Percentiles rank a stretch among this genome's conserved stretches.
Conservation (phyloP, 2,329 filamentous ascomycete genomes). For the Myriosclerotinia curreyana region DNA sequence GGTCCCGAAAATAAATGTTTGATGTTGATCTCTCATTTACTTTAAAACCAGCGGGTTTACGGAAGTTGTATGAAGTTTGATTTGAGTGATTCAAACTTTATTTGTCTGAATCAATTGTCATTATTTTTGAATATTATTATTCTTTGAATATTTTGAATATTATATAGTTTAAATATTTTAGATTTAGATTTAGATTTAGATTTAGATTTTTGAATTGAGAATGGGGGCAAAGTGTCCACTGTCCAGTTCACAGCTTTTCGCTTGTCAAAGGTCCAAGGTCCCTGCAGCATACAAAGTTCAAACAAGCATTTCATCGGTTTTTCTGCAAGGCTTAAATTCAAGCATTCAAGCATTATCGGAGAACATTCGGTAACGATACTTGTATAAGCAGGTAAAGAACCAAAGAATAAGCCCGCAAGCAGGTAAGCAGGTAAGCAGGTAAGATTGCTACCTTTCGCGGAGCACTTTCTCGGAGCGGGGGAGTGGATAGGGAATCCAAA, state of each 20-base stretch:
- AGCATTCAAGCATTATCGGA: background rate
- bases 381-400: background rate
- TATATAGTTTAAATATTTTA: too few species aligned
- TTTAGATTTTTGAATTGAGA: too few species aligned
- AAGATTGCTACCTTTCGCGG: constrained; percentile 4
- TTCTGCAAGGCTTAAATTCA: too few species aligned
- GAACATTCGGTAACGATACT: background rate
- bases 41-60: background rate
- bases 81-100: constrained; percentile 1
- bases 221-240: too few species aligned
- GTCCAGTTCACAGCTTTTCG: too few species aligned
- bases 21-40: background rate
- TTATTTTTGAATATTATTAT: background rate
- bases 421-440: background rate
- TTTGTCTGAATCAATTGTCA: background rate
- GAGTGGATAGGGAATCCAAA: too few species aligned
- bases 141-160: background rate
- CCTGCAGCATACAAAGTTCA: too few species aligned
- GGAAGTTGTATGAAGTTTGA: background rate
- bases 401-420: background rate
- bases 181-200: too few species aligned
- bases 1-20: too few species aligned
- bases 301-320: too few species aligned
- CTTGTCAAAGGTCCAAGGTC: too few species aligned
- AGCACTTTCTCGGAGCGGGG: background rate